phyloP scores from a whole-genome alignment of 2,329 filamentous ascomycete genomes.

The Penicillium sp. region DNA sequence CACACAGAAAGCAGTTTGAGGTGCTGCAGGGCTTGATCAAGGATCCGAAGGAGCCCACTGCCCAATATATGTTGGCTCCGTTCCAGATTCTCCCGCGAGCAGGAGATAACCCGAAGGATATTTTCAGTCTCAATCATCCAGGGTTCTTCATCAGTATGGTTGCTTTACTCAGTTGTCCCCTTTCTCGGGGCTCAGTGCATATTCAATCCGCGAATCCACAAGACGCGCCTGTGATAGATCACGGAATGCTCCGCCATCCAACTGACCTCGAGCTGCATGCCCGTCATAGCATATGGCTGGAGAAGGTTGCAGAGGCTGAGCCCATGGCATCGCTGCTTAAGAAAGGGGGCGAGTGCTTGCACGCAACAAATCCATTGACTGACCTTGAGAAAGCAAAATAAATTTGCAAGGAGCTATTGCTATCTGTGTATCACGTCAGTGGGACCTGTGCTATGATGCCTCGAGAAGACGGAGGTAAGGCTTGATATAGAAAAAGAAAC shows the following conservation, averaged over 20 bases:
- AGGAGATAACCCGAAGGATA: slow-evolving; percentile 15
- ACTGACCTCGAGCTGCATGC: slow-evolving; percentile 51
- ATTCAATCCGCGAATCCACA: slow-evolving; percentile 45
- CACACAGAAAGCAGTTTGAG: slow-evolving; percentile 16
- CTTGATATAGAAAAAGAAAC: neutral
- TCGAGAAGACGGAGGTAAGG: slow-evolving; percentile 29
- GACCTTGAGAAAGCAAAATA: slow-evolving; percentile 22
- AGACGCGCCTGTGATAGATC: slow-evolving; percentile 49
- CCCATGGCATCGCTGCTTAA: slow-evolving; percentile 44
- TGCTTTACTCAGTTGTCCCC: slow-evolving; percentile 35
- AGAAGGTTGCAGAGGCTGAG: slow-evolving; percentile 38
- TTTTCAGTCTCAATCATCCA: slow-evolving; percentile 24
- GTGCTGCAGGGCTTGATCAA: slow-evolving; percentile 24
- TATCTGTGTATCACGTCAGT: slow-evolving; percentile 32
- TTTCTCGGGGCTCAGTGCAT: slow-evolving; percentile 44
- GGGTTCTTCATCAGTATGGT: slow-evolving; percentile 30
- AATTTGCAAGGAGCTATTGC: slow-evolving; percentile 25
- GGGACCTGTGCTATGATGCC: slow-evolving; percentile 42
- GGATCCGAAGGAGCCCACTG: slow-evolving; percentile 25
- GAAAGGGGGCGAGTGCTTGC: slow-evolving; percentile 31
- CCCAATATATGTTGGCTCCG: slow-evolving; percentile 28
- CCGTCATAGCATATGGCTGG: slow-evolving; percentile 41
- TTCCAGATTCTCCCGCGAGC: slow-evolving; percentile 24
- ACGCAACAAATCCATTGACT: slow-evolving; percentile 9
- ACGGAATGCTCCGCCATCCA: slow-evolving; percentile 52